Base-by-base conservation (phyloP, 2,329 filamentous ascomycete species). In the Aureobasidium sp. region DNA sequence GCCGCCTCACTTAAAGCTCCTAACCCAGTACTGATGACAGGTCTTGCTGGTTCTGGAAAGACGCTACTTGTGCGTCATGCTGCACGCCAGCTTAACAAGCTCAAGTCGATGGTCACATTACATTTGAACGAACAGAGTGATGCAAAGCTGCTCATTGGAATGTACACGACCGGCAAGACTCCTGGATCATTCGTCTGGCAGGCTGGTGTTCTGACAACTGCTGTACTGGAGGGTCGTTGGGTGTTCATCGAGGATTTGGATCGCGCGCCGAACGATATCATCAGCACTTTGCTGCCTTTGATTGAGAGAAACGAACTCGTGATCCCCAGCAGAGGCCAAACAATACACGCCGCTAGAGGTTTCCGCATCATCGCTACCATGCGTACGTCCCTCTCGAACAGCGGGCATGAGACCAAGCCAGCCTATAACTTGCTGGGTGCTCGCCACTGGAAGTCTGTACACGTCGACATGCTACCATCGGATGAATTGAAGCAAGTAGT, bases 81-180 rank as follows among this genome's bases (percentile, higher is more conserved):
- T 63, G 92, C 93, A 29, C 84, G 84, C 68, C 84, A 88, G 67
- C 83, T 97, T 61, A 89, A 89, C 64, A 90, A 90, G 75, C 84
- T 89, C 27, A 83, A 86, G 6, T 85, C 84, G 63, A 91, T 99
- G 85, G 88, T 99, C 58, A 97, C 93, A 3, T 80, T 99, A 34
- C 93, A 99, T 74, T 79, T 99, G 37, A 99, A 99, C 71, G 94
- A 97, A 74, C 95, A 99, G 74, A 97, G 92, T 2, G 94, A 99
- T 75, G 92, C 93, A 0, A 99, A 99, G 74, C 89, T 96, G 78
- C 84, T 99, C 44, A 85, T 99, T 65, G 94, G 94, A 3, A 85
- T 97, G 72, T 97, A 99, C 75, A 90, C 93, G 1, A 94, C 91
- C 27, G 92, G 91, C 62, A 85, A 88, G 16, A 89, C 87, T 64